Conservation (phyloP, 1,284 basidiomycete genomes). For the Puccinia hordei region DNA sequence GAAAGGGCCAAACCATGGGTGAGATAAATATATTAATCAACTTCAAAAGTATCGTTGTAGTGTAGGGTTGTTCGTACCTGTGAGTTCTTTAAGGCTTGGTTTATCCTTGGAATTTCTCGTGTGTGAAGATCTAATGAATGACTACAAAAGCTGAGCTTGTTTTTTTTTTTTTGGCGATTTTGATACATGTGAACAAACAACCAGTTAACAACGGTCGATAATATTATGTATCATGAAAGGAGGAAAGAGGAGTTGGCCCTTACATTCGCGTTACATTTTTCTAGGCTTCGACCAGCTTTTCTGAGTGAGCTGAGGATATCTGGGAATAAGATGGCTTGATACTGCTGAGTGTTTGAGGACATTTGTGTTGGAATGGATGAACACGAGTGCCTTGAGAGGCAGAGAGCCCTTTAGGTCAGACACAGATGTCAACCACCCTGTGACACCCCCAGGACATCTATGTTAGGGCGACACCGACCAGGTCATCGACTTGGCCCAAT, state of each 20-base stretch:
- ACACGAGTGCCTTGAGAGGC: no score
- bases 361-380: no score
- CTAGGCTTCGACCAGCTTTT: background rate
- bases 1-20: no score
- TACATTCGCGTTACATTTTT: constrained; percentile 29
- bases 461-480: no score
- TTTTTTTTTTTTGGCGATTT: no score
- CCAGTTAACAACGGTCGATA: no score
- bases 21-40: no score
- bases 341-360: background rate
- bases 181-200: background rate
- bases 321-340: background rate
- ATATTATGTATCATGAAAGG: background rate
- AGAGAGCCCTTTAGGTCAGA: no score
- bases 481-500: no score
- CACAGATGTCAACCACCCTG: no score
- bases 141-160: constrained; percentile 16
- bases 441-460: no score
- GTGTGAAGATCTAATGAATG: background rate
- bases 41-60: no score
- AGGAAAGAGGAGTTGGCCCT: background rate
- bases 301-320: constrained; percentile 22
- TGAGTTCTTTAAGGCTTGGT: constrained; percentile 9
- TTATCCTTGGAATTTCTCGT: constrained; percentile 1
- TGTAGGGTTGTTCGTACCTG: constrained; percentile 24